Evolutionary conservation across 2,329 filamentous ascomycete genomes (phyloP), one percentile per base, ranked within the genome.

Genomic region (Ascochyta rabiei): DNA sequence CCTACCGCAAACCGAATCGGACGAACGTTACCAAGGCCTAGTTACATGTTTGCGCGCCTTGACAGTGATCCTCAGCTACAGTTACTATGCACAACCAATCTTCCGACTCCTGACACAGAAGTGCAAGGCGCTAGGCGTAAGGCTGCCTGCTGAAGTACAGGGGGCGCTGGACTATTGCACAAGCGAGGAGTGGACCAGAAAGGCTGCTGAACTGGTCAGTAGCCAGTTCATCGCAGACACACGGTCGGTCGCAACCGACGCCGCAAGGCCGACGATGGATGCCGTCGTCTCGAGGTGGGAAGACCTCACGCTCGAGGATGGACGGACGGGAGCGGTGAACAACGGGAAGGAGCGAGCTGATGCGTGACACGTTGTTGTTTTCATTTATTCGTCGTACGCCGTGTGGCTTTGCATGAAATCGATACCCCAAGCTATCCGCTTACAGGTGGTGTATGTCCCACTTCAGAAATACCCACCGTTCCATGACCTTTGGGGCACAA

Each of bases 151-250:
- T 2, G 67, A 71, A 24, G 48, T 67, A 7, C 56, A 57, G 19
- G 60, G 35, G 5, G 56, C 57, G 15, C 40, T 71, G 6, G 61
- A 68, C 19, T 50, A 52, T 15, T 71, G 66, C 30, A 60, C 49
- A 10, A 69, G 60, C 40, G 67, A 71, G 34, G 69, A 72, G 39
- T 73, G 70, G 70, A 73, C 68, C 1, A 64, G 58, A 24, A 63
- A 66, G 13, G 70, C 68, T 19, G 62, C 60, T 1, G 58, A 39
- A 23, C 26, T 67, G 24, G 63, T 72, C 16, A 70, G 67, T 16
- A 71, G 67, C 38, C 68, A 68, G 43, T 73, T 68, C 30, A 63
- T 72, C 52, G 66, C 67, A 2, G 69, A 71, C 43, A 64, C 61
- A 16, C 53, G 63, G 10, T 60, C 62, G 45, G 48, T 53, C 6